Evolutionary conservation across 2,329 filamentous ascomycete species (phyloP).

Genomic region (Pseudomassariella vexata): DNA sequence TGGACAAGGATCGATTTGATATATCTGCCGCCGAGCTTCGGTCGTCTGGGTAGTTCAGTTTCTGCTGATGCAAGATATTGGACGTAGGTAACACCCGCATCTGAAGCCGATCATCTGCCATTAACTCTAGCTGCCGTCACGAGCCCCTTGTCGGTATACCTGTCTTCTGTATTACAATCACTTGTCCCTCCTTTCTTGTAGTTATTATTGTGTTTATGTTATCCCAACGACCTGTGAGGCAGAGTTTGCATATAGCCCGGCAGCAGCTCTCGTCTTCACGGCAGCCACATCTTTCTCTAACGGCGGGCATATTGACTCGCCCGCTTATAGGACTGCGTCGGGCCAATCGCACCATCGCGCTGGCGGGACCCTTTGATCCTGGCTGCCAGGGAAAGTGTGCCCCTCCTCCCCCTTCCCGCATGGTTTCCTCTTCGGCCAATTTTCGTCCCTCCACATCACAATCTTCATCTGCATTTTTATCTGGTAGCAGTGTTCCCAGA

Average conservation of each 20-base stretch:
- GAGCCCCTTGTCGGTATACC: too few species aligned
- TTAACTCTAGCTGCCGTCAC: too few species aligned
- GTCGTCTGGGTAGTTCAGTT: too few species aligned
- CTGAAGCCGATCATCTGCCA: too few species aligned
- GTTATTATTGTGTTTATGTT: slow-evolving; percentile 4
- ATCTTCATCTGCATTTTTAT: slow-evolving; percentile 7
- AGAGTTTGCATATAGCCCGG: slow-evolving; percentile 5
- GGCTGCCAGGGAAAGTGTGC: slow-evolving; percentile 4
- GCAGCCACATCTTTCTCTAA: too few species aligned
- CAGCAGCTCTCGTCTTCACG: slow-evolving; percentile 2
- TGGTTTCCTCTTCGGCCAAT: slow-evolving; percentile 13
- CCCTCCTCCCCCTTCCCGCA: slow-evolving; percentile 16
- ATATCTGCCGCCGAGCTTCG: too few species aligned
- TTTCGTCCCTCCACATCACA: slow-evolving; percentile 7
- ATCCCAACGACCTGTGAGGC: slow-evolving; percentile 3
- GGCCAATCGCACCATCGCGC: slow-evolving; percentile 7
- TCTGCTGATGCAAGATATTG: too few species aligned
- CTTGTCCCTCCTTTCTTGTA: neutral
- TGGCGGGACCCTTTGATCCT: slow-evolving; percentile 6
- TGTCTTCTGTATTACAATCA: too few species aligned
- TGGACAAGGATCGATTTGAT: too few species aligned
- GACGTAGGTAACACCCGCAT: too few species aligned
- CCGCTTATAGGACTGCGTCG: too few species aligned
- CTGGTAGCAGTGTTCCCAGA: slow-evolving; percentile 3
- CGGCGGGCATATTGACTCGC: too few species aligned